A percentile compares a stretch with the other conserved stretches of the same genome.
Conservation (phyloP, 306 rosid genomes). For the Quercus mongolica region DNA sequence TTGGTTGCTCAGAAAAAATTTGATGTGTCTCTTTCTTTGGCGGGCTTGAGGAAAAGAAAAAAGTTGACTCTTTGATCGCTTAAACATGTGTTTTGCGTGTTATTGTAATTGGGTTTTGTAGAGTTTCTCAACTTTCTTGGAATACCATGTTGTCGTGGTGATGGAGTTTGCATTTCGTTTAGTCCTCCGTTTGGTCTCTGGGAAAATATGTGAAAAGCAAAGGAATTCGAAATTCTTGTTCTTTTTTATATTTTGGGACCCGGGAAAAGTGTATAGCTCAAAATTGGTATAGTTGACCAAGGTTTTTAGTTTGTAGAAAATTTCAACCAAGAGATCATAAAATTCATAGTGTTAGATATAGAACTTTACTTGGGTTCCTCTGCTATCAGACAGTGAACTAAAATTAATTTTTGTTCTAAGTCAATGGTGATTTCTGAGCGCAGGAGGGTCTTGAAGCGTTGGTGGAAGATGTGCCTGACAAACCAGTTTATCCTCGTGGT, state of each 20-base stretch:
- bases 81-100: neutral
- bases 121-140: neutral
- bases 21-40: neutral
- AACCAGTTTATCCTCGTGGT: conserved; percentile 35
- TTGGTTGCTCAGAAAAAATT: conserved; percentile 6
- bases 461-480: conserved; percentile 47
- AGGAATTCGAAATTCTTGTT: neutral
- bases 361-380: neutral
- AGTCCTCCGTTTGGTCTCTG: conserved; percentile 1
- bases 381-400: neutral
- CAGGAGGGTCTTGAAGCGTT: conserved; percentile 82
- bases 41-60: neutral
- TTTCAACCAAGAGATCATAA: neutral
- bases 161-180: neutral
- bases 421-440: conserved; percentile 5
- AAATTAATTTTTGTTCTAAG: neutral
- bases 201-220: neutral
- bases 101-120: neutral
- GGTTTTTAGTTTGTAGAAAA: neutral
- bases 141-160: neutral
- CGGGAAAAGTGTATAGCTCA: neutral
- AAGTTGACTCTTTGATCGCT: neutral
- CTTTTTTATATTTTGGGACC: conserved; percentile 4
- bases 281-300: neutral
- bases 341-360: neutral